Conservation (phyloP, 2,329 filamentous ascomycete species). For the Monilinia fructigena region DNA sequence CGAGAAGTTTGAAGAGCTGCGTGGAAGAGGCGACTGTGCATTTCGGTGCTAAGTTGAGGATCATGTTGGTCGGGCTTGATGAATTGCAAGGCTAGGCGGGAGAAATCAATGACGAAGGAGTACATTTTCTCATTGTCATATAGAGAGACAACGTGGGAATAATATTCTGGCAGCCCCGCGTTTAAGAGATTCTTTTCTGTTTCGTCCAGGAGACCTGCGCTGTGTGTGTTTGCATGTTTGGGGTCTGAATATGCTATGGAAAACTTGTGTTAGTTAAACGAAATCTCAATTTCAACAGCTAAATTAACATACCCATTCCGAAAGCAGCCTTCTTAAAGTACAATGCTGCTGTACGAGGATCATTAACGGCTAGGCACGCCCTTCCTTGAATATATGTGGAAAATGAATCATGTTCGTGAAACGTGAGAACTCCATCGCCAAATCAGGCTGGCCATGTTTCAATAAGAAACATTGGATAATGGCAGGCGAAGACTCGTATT, state of each 20-base stretch:
- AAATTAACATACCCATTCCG: constrained; percentile 66
- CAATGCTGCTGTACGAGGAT: constrained; percentile 69
- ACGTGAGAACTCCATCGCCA: constrained; percentile 56
- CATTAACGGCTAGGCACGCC: constrained; percentile 69
- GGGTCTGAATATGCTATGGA: constrained; percentile 33
- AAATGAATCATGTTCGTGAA: constrained; percentile 59
- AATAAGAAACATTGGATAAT: constrained; percentile 63
- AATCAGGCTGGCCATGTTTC: constrained; percentile 57
- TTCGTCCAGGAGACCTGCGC: constrained; percentile 68
- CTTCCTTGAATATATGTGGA: constrained; percentile 83
- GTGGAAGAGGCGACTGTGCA: constrained; percentile 81
- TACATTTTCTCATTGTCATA: constrained; percentile 77
- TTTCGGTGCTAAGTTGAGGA: constrained; percentile 57
- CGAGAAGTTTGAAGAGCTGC: constrained; percentile 75
- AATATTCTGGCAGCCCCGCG: constrained; percentile 78
- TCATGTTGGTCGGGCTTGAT: constrained; percentile 26
- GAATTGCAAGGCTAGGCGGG: constrained; percentile 70
- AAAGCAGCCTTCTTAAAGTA: constrained; percentile 82
- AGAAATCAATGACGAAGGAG: constrained; percentile 82
- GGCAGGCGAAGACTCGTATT: constrained; percentile 61
- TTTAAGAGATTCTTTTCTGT: constrained; percentile 69
- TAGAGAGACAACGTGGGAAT: constrained; percentile 78
- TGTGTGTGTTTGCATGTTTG: constrained; percentile 49
- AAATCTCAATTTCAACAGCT: no score
- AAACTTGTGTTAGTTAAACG: constrained; percentile 25